These are phyloP conservation scores for Colletotrichum magnum DNA, from an alignment of 2,329 filamentous ascomycete species.

Conservation along the genomic window DNA sequence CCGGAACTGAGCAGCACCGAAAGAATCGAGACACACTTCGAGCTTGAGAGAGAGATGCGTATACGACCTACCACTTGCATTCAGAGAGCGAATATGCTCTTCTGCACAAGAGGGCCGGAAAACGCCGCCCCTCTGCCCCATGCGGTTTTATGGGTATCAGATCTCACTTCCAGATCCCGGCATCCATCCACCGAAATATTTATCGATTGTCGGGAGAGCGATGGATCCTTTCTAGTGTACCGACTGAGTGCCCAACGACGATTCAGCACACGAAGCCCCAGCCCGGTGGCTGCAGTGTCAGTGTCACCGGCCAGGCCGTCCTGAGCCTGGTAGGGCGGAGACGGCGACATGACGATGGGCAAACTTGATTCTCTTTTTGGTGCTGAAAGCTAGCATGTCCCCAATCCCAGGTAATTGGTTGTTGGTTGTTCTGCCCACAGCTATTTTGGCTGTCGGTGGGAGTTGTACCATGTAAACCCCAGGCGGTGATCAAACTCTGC, in stretches of 20 bases:
- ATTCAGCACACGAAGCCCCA: not conserved
- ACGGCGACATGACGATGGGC: conserved; percentile 22
- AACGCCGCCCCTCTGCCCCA: not conserved
- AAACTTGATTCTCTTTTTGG: not conserved
- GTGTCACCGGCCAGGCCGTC: too few relatives aligned
- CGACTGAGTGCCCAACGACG: not conserved
- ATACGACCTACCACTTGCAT: too few relatives aligned
- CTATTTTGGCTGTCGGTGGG: not conserved
- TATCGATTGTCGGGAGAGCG: conserved; percentile 5
- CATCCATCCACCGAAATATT: conserved; percentile 1
- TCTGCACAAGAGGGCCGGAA: conserved; percentile 1
- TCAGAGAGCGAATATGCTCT: too few relatives aligned
- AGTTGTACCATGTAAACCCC: not conserved
- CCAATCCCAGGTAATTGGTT: conserved; percentile 13
- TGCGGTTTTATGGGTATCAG: conserved; percentile 6
- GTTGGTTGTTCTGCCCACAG: not conserved
- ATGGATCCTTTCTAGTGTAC: not conserved
- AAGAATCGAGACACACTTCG: too few relatives aligned
- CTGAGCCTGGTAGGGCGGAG: too few relatives aligned
- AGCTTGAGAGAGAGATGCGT: too few relatives aligned
- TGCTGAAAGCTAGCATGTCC: not conserved
- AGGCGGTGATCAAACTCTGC: not conserved
- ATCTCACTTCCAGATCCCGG: conserved; percentile 28
- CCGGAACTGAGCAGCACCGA: too few relatives aligned
- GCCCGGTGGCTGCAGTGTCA: too few relatives aligned